Percentiles rank a stretch among this genome's conserved stretches.
Evolutionary conservation across 1,139 yeast genomes (phyloP).

Genomic region (Arxiozyma telluris): DNA sequence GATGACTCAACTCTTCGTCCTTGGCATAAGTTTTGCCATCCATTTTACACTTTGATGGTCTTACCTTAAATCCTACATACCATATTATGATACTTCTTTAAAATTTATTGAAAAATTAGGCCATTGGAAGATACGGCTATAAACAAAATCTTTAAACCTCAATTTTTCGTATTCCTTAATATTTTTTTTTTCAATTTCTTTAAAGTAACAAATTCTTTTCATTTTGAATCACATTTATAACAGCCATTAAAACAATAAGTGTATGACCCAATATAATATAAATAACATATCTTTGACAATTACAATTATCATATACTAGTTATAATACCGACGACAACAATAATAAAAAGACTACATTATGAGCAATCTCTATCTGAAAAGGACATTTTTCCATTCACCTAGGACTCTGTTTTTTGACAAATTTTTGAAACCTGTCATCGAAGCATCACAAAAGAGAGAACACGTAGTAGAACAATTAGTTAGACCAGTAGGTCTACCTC

Average conservation of each 20-base stretch:
- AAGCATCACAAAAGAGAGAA: conserved; percentile 31
- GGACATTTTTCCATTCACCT: conserved; percentile 30
- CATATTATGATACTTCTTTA: neutral
- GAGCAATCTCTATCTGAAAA: conserved; percentile 1
- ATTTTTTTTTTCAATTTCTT: neutral
- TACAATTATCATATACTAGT: too few species aligned
- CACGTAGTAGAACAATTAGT: conserved; percentile 33
- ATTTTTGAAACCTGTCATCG: conserved; percentile 33
- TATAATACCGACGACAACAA: neutral
- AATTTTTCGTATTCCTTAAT: neutral
- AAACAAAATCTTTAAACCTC: neutral
- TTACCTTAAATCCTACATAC: too few species aligned
- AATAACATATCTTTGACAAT: neutral
- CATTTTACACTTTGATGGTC: neutral
- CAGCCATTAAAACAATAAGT: neutral
- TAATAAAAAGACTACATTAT: neutral
- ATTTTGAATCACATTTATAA: neutral
- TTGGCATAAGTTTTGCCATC: neutral
- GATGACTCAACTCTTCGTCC: neutral
- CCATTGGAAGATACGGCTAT: neutral
- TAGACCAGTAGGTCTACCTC: conserved; percentile 39
- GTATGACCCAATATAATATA: too few species aligned
- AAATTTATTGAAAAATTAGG: neutral
- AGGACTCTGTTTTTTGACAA: conserved; percentile 32
- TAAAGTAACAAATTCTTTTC: neutral